Evolutionary conservation across 2,329 filamentous ascomycete species (phyloP), one percentile per base, ranked within the genome.

Genomic region (Talaromyces sp.): DNA sequence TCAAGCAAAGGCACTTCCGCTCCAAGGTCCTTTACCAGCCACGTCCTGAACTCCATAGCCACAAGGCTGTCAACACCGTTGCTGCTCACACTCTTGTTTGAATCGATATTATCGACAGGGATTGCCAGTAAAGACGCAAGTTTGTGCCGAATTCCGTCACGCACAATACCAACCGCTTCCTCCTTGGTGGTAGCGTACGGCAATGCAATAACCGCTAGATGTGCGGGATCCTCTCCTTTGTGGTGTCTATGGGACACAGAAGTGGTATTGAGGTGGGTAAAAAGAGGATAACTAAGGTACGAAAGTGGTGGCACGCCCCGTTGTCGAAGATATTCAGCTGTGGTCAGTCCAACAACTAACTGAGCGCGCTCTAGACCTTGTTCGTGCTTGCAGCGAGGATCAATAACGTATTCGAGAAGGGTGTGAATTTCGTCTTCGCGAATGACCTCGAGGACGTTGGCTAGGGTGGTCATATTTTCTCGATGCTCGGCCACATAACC

Each of bases 401-500:
- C 63, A 31, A 66, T 60, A 22, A 60, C 55, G 43, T 59, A 63
- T 53, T 63, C 60, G 11, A 63, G 33, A 35, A 64, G 51, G n/a
- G 60, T 54, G 22, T 61, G 63, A 17, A 64, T 54, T 35, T 64
- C 63, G 4, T 63, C 61, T 45, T 63, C 61, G 5, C 57, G 63
- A 28, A 63, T 56, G 9, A 56, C 40, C n/a, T 58, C 56, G 5
- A 62, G 33, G 4, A 62, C 25, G 39, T 52, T 56, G 10, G 59
- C 56, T 5, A 56, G 35, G 31, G 57, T 52, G 10, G 51, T 39
- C 17, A 48, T 48, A 13, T 58, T 51, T n/a, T 61, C 56, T 8
- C 53, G 56, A 45, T 70, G 67, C 40, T 71, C 69, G 4, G 68
- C 67, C 1, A 71, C 65, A 62, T 66, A 72, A 2, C 73, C 73